These are phyloP conservation scores for Epithemia pelagica DNA, from an alignment of 108 stramenopile genomes.

Conservation along the genomic window DNA sequence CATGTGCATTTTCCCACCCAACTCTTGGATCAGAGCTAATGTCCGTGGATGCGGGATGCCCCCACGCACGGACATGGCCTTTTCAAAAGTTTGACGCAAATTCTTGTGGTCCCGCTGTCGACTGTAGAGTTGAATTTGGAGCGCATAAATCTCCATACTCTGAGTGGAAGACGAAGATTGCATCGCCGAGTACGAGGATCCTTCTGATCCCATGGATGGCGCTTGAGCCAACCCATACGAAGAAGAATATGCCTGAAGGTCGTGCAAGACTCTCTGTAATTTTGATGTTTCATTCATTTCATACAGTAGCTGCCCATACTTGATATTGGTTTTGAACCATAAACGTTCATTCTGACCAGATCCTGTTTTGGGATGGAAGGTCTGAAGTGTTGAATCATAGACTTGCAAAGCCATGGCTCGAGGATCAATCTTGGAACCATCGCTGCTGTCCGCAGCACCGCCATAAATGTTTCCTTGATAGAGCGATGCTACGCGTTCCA, in stretches of 20 bases:
- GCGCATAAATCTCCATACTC: conserved; percentile 86
- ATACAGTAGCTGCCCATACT: conserved; percentile 87
- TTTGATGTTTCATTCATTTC: conserved; percentile 84
- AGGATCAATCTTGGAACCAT: conserved; percentile 15
- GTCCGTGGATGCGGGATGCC: conserved; percentile 91
- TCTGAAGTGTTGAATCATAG: conserved; percentile 67
- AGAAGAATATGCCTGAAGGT: conserved; percentile 41
- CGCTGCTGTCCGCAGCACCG: not conserved
- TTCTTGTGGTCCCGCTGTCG: conserved; percentile 83
- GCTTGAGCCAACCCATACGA: conserved; percentile 4
- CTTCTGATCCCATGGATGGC: conserved; percentile 11
- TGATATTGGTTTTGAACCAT: conserved; percentile 95
- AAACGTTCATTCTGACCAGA: conserved; percentile 79
- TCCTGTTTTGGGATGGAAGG: conserved; percentile 66
- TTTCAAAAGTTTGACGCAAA: conserved; percentile 75
- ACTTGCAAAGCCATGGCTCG: conserved; percentile 46
- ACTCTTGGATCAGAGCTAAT: conserved; percentile 83
- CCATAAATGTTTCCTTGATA: conserved; percentile 26
- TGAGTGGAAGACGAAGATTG: conserved; percentile 42
- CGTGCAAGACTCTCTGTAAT: conserved; percentile 79
- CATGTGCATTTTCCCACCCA: conserved; percentile 95
- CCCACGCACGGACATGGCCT: conserved; percentile 81
- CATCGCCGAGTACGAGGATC: conserved; percentile 7
- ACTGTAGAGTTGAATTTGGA: conserved; percentile 88
- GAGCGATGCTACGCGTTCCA: conserved; percentile 76